Evolutionary conservation across 257 asterid genomes (phyloP), one percentile per base, ranked within the genome.

Genomic region (Lycium ferocissimum): DNA sequence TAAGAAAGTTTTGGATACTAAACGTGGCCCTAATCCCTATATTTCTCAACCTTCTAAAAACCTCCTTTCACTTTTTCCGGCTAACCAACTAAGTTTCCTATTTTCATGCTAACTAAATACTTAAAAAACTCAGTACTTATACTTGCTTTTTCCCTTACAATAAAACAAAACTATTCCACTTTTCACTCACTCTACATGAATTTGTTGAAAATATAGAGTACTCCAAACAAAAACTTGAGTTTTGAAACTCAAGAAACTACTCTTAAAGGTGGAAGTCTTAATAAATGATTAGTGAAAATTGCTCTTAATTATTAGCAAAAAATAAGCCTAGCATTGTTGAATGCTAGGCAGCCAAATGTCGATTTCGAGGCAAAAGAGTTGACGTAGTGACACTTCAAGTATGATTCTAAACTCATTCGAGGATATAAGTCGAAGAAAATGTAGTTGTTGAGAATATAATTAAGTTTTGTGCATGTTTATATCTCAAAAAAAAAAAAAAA

Each of bases 291-390:
- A 78, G 78, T 63, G 49, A 82, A 82, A 51, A 58, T 63, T 82
- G 26, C 43, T 63, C 35, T 22, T 61, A 51, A 82, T 61, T 61
- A 63, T 14, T 61, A 82, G 59, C 20, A 22, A 45, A 26, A 62
- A 65, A 63, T 82, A 62, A 81, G 85, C 85, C 85, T 51, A 92
- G 94, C 85, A 88, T 94, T 84, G 97, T 94, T 0, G 92, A 93
- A 65, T 86, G 97, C 86, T 90, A 95, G 79, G 93, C 93, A 0
- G 89, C 92, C 3, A 92, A 84, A 85, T 88, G 92, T 59, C 4
- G 95, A 95, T 78, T 93, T 94, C 81, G 84, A 90, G 80, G 97
- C 84, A 51, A 72, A 91, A 33, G 40, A 70, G 79, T 40, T 71
- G 79, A 71, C 79, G 56, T 7, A 89, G 70, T 61, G 84, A 90